These are phyloP conservation scores for Byssoonygena ceratinophila DNA, from an alignment of 2,329 filamentous ascomycete genomes.

Conservation along the genomic window DNA sequence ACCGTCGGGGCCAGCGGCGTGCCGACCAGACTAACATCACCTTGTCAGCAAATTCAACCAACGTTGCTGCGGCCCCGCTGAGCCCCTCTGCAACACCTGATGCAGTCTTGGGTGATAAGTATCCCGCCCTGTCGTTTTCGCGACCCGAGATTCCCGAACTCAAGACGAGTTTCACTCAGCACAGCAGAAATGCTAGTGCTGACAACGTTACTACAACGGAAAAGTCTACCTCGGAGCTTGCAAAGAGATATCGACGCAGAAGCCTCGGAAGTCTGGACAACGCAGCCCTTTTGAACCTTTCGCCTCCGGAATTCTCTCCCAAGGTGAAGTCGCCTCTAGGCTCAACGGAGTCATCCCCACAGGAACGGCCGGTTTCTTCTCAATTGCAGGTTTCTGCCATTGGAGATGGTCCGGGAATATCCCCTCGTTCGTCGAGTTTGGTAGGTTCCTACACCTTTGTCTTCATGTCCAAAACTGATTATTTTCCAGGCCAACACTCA, in stretches of 20 bases:
- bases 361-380: not conserved
- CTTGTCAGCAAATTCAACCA: not conserved
- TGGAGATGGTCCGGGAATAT: not conserved
- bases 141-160: constrained; percentile 3
- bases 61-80: not conserved
- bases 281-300: constrained; percentile 28
- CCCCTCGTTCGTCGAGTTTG: constrained; percentile 1
- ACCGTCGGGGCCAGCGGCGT: constrained; percentile 57
- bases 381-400: not conserved
- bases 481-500: not conserved
- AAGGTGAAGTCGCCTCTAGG: constrained; percentile 11
- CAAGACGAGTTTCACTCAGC: constrained; percentile 34
- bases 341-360: not conserved
- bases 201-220: constrained; percentile 54
- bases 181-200: constrained; percentile 49
- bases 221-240: constrained; percentile 49
- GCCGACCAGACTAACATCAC: constrained; percentile 30
- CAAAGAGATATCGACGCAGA: constrained; percentile 67
- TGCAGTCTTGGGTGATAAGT: constrained; percentile 2
- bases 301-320: constrained; percentile 20
- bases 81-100: constrained; percentile 7
- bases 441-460: constrained; percentile 1
- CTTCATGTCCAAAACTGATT: not conserved
- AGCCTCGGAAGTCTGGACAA: constrained; percentile 62
- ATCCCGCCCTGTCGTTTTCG: constrained; percentile 1